phyloP scores from a whole-genome alignment of 2,329 filamentous ascomycete genomes.

The Eurotiales sp. region DNA sequence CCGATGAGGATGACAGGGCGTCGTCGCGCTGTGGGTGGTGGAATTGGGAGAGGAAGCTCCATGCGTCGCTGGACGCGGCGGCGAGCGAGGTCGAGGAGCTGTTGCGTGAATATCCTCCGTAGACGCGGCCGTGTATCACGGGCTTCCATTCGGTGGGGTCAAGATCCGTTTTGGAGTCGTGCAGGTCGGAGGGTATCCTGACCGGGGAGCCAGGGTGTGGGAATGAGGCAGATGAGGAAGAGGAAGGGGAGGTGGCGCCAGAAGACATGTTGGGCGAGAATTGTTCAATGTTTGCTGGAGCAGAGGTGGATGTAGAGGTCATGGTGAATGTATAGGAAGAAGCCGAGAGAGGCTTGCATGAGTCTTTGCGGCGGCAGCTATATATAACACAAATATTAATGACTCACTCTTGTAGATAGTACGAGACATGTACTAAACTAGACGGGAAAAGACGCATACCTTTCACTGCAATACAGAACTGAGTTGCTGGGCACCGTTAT shows the following conservation, averaged over 20 bases:
- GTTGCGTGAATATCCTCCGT: slow-evolving; percentile 13
- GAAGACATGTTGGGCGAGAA: slow-evolving; percentile 28
- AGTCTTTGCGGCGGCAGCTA: slow-evolving; percentile 47
- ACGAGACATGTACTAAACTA: slow-evolving; percentile 2
- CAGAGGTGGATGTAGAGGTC: slow-evolving; percentile 23
- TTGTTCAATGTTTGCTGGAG: slow-evolving; percentile 24
- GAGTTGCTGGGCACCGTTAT: slow-evolving; percentile 59
- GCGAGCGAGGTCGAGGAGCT: slow-evolving; percentile 17
- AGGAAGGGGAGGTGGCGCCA: slow-evolving; percentile 29
- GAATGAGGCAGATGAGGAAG: neutral
- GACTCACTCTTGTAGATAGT: neutral
- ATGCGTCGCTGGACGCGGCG: slow-evolving; percentile 38
- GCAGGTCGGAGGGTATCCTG: slow-evolving; percentile 38
- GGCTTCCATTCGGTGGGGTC: slow-evolving; percentile 51
- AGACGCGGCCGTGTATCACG: slow-evolving; percentile 29
- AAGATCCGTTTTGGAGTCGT: slow-evolving; percentile 42
- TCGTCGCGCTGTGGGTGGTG: slow-evolving; percentile 26
- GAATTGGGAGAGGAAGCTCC: slow-evolving; percentile 43
- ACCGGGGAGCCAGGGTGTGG: slow-evolving; percentile 3
- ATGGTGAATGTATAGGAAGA: slow-evolving; percentile 31
- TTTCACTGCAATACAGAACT: slow-evolving; percentile 62
- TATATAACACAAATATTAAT: neutral
- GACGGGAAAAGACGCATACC: slow-evolving; percentile 42
- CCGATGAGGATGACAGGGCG: neutral
- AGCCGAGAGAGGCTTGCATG: slow-evolving; percentile 42